Evolutionary conservation across 2,329 filamentous ascomycete species (phyloP), one percentile per base, ranked within the genome.

Genomic region (Botrytis fragariae): DNA sequence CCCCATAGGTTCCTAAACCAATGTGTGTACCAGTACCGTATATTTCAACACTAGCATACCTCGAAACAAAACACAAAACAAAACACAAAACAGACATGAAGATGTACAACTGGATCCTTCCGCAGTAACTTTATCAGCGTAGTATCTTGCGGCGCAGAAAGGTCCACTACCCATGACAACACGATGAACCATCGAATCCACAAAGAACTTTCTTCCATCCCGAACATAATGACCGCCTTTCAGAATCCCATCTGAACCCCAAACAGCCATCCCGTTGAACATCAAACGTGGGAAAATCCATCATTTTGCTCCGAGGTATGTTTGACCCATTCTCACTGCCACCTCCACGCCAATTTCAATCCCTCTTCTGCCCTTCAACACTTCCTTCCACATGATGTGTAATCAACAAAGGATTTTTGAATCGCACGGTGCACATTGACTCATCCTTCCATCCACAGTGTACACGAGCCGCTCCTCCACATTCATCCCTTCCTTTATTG

Each of bases 161-260:
- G 22, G 8, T 25, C 25, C 37, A 22, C 32, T 57, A 42, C 16
- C 18, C 35, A 68, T 32, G 48, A 42, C 25, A 35, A 44, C 48
- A 69, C 10, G 25, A 32, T 12, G 64, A 12, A 20, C 48, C 65
- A 57, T 32, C 48, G 48, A 54, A 68, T 42, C 25, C 48, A 42
- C 48, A n/a, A 69, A 69, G 65, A 70, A 48, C 68, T 37, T 48
- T 70, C 39, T 48, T 70, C 20, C 39, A 62, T 14, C 18, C 16
- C 29, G 22, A 44, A 48, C 25, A 48, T 35, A 70, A 70, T 39
- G 37, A 29, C 14, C 35, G 22, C 12, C 22, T 39, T 61, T 39
- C 22, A 20, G 22, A 37, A 22, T 61, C 5, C 29, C 35, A 68
- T 32, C 25, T 16, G 39, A 48, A 37, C 12, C 35, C 20, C 22